A percentile compares a stretch with the other conserved stretches of the same genome.
Conservation (phyloP, 2,329 filamentous ascomycete species). For the Pseudogymnoascus sp. region DNA sequence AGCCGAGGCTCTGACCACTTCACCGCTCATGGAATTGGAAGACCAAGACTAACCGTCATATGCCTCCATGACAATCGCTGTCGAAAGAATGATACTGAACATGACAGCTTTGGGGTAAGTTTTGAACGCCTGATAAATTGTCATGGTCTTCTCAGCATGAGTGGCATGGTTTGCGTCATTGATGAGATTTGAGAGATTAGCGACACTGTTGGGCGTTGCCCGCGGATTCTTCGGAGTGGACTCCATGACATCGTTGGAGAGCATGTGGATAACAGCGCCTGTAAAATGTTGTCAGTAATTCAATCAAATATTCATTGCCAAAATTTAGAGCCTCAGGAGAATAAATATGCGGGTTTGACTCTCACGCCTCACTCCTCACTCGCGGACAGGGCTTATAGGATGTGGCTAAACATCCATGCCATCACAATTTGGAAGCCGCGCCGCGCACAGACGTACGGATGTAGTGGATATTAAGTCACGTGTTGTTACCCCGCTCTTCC, state of each 20-base stretch:
- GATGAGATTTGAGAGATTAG: neutral
- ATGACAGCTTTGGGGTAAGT: neutral
- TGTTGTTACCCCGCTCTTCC: too few relatives aligned
- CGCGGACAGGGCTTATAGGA: too few relatives aligned
- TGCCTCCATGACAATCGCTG: constrained; percentile 35
- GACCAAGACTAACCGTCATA: constrained; percentile 26
- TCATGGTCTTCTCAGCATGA: constrained; percentile 9
- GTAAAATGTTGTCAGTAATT: too few relatives aligned
- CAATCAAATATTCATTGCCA: too few relatives aligned
- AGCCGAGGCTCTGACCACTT: neutral
- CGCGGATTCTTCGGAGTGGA: neutral
- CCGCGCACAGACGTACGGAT: too few relatives aligned
- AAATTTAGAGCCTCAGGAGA: too few relatives aligned
- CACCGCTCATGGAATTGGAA: neutral
- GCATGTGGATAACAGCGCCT: neutral
- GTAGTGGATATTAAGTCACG: too few relatives aligned
- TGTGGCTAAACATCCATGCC: too few relatives aligned
- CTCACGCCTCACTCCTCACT: too few relatives aligned
- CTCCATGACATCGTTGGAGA: neutral
- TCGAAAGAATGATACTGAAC: constrained; percentile 26
- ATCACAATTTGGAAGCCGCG: too few relatives aligned
- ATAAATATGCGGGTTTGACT: too few relatives aligned
- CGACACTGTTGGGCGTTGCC: too few relatives aligned
- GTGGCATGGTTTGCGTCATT: neutral
- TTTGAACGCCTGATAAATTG: neutral